Conservation (phyloP, 192 early-diverging fungal species). For the Umbelopsis sp. region DNA sequence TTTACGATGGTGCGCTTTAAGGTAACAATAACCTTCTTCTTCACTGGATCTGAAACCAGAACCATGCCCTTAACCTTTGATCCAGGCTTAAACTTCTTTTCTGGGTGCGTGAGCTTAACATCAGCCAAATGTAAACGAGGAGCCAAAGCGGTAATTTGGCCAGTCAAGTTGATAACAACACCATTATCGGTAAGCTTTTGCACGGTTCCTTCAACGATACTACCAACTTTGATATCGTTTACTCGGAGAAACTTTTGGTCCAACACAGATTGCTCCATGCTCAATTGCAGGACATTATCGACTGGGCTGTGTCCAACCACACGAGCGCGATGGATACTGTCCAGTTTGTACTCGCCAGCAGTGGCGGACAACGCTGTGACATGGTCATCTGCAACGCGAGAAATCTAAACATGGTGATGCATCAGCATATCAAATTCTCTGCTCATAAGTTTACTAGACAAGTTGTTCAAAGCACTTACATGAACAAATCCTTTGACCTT, state of each 20-base stretch:
- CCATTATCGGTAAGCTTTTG: constrained; percentile 55
- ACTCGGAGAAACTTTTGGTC: constrained; percentile 69
- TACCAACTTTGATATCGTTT: constrained; percentile 68
- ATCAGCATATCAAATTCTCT: constrained; percentile 23
- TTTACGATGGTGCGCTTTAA: constrained; percentile 77
- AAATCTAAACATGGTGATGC: constrained; percentile 44
- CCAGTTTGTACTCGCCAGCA: constrained; percentile 63
- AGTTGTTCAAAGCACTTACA: constrained; percentile 34
- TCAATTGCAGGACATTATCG: constrained; percentile 73
- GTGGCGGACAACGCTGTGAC: constrained; percentile 52
- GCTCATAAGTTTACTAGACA: background rate
- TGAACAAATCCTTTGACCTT: constrained; percentile 62
- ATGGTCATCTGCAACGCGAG: constrained; percentile 71
- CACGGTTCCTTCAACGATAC: constrained; percentile 57
- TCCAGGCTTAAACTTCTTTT: constrained; percentile 76
- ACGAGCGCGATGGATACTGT: constrained; percentile 73
- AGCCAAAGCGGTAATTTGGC: constrained; percentile 69
- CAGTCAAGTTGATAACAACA: constrained; percentile 57
- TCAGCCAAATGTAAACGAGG: constrained; percentile 81
- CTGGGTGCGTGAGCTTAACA: constrained; percentile 65
- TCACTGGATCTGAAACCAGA: constrained; percentile 54
- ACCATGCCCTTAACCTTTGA: constrained; percentile 77
- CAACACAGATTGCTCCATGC: constrained; percentile 71
- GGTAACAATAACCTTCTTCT: constrained; percentile 69
- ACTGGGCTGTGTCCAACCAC: constrained; percentile 80